These are phyloP conservation scores for Diplocarpon mali DNA, from an alignment of 2,329 filamentous ascomycete species.

Conservation along the genomic window DNA sequence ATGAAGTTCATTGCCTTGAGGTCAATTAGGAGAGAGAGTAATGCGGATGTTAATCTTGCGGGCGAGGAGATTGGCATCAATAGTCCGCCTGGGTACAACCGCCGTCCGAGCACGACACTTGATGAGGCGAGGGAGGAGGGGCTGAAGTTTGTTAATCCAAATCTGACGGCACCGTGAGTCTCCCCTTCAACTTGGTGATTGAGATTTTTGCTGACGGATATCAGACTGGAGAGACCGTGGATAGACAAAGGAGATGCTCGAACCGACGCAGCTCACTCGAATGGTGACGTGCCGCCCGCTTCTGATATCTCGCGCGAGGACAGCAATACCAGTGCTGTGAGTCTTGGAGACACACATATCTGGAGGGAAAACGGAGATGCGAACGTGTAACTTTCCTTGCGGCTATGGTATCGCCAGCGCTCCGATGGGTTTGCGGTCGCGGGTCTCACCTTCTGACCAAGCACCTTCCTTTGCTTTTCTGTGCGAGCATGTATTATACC, in stretches of 20 bases:
- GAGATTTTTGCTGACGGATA: background rate
- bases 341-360: conserved; percentile 39
- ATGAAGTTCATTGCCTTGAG: conserved; percentile 87
- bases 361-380: conserved; percentile 33
- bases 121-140: conserved; percentile 65
- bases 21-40: conserved; percentile 61
- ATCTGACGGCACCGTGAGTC: conserved; percentile 53
- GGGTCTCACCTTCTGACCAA: background rate
- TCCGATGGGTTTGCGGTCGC: background rate
- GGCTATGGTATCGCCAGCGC: background rate
- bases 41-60: conserved; percentile 33
- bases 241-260: conserved; percentile 29
- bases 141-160: conserved; percentile 65
- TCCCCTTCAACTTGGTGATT: background rate
- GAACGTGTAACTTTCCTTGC: conserved; percentile 22
- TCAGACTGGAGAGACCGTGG: conserved; percentile 59
- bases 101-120: conserved; percentile 42
- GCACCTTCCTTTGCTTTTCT: conserved; percentile 11
- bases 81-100: conserved; percentile 17
- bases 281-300: conserved; percentile 7
- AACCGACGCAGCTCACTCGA: conserved; percentile 4
- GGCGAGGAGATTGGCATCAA: conserved; percentile 29
- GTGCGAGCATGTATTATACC: conserved; percentile 8
- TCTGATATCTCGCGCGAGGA: conserved; percentile 22
- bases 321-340: conserved; percentile 34